Conservation (phyloP, 192 early-diverging fungal genomes). For the Paraglomus brasilianum region DNA sequence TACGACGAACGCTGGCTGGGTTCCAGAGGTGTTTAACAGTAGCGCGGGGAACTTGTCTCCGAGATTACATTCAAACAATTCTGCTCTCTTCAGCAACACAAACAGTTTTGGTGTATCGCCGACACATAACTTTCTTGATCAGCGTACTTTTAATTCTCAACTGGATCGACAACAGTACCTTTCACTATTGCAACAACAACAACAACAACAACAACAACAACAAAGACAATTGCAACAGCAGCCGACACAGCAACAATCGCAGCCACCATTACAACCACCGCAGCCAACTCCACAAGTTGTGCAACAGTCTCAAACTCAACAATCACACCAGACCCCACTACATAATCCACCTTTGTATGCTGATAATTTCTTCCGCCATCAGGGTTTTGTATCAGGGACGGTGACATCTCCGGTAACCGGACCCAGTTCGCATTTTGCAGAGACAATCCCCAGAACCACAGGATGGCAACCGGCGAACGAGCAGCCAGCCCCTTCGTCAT, state of each 20-base stretch:
- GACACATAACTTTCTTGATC: slow-evolving; percentile 22
- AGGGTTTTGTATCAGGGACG: not conserved
- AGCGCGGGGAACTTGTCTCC: slow-evolving; percentile 22
- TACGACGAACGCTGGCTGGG: slow-evolving; percentile 11
- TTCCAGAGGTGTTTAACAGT: not conserved
- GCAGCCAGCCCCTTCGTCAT: too few relatives aligned
- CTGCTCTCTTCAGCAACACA: slow-evolving; percentile 21
- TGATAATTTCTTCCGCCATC: not conserved
- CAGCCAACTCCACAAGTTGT: slow-evolving; percentile 30
- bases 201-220: slow-evolving; percentile 31
- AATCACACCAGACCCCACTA: too few relatives aligned
- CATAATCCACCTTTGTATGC: too few relatives aligned
- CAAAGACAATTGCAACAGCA: slow-evolving; percentile 36
- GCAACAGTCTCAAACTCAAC: too few relatives aligned
- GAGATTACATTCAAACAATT: slow-evolving; percentile 21
- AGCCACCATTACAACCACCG: slow-evolving; percentile 33
- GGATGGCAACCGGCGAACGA: too few relatives aligned
- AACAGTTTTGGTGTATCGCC: slow-evolving; percentile 5
- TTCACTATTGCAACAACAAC: slow-evolving; percentile 28
- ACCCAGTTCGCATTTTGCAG: not conserved
- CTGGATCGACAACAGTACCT: slow-evolving; percentile 39
- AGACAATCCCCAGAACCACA: not conserved
- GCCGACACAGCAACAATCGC: slow-evolving; percentile 33
- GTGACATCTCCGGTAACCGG: too few relatives aligned
- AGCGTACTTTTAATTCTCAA: slow-evolving; percentile 38